Evolutionary conservation across 106 monocot species (phyloP).

Genomic region (Xerophyta viscosa): DNA sequence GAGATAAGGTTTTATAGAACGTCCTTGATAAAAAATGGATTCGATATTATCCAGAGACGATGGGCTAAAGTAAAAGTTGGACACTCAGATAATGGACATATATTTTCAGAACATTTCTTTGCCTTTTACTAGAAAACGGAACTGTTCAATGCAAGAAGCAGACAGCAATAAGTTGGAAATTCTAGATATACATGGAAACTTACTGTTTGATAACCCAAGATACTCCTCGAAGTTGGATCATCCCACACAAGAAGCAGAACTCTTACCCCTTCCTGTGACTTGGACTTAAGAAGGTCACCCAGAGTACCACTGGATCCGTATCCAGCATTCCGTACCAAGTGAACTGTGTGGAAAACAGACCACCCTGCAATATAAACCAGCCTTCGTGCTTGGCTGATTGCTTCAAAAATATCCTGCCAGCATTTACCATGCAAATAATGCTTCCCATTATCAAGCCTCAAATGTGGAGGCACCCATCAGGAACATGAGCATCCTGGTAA

Average conservation of each 20-base stretch:
- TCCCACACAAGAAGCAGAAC: constrained; percentile 96
- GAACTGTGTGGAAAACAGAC: constrained; percentile 79
- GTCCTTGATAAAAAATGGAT: too few species aligned
- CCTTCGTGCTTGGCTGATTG: constrained; percentile 50
- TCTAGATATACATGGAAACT: too few species aligned
- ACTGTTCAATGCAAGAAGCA: too few species aligned
- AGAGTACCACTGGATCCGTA: constrained; percentile 20
- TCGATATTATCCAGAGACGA: too few species aligned
- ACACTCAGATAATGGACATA: too few species aligned
- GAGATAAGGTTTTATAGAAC: too few species aligned
- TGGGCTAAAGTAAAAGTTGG: too few species aligned
- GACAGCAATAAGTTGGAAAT: too few species aligned
- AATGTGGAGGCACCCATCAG: constrained; percentile 61
- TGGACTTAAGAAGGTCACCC: constrained; percentile 68
- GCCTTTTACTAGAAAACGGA: too few species aligned
- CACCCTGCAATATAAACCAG: constrained; percentile 85
- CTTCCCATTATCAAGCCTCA: constrained; percentile 38
- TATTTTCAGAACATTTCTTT: too few species aligned
- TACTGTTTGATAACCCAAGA: constrained; percentile 63
- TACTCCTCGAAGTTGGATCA: constrained; percentile 86
- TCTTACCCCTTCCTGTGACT: constrained; percentile 89
- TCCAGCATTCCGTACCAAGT: constrained; percentile 45
- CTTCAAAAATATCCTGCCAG: constrained; percentile 72
- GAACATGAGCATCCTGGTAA: constrained; percentile 88
- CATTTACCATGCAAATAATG: constrained; percentile 73